phyloP scores from a whole-genome alignment of 2,329 filamentous ascomycete species.

The Xylariaceae sp. region DNA sequence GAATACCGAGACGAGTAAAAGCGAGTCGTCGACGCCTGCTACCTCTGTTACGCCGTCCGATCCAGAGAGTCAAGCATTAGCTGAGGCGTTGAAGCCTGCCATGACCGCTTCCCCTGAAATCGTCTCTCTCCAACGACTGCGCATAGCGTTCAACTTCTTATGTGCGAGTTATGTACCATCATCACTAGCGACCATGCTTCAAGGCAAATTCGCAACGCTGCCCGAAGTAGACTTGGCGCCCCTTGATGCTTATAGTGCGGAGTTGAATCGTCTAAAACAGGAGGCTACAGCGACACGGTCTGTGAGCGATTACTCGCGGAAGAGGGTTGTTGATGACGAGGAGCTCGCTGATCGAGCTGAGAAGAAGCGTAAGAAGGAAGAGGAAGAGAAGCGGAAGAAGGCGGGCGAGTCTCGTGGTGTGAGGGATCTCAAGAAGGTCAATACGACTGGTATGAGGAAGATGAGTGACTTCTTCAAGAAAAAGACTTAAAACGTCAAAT shows the following conservation, averaged over 20 bases:
- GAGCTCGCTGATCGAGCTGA: slow-evolving; percentile 60
- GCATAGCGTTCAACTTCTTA: slow-evolving; percentile 61
- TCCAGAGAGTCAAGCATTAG: slow-evolving; percentile 11
- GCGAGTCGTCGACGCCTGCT: slow-evolving; percentile 43
- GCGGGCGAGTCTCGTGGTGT: slow-evolving; percentile 68
- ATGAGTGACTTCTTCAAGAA: slow-evolving; percentile 91
- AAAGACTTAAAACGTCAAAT: slow-evolving; percentile 34
- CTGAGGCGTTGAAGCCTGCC: slow-evolving; percentile 33
- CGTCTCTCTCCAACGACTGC: slow-evolving; percentile 56
- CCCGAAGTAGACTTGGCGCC: slow-evolving; percentile 58
- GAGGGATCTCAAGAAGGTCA: slow-evolving; percentile 79
- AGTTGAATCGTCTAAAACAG: slow-evolving; percentile 61
- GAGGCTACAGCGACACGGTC: slow-evolving; percentile 67
- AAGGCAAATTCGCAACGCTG: slow-evolving; percentile 35
- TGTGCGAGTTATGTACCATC: slow-evolving; percentile 54
- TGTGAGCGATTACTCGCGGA: slow-evolving; percentile 64
- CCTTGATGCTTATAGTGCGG: slow-evolving; percentile 63
- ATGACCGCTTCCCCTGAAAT: slow-evolving; percentile 47
- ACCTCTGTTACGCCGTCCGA: slow-evolving; percentile 37
- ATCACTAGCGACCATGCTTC: slow-evolving; percentile 39
- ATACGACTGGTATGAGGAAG: slow-evolving; percentile 93
- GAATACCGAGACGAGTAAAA: slow-evolving; percentile 35
- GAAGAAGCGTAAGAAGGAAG: slow-evolving; percentile 81
- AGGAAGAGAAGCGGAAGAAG: slow-evolving; percentile 83
- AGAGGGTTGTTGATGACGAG: slow-evolving; percentile 62